Conservation (phyloP, 805 yeast species). For the Starmerella sp. region DNA sequence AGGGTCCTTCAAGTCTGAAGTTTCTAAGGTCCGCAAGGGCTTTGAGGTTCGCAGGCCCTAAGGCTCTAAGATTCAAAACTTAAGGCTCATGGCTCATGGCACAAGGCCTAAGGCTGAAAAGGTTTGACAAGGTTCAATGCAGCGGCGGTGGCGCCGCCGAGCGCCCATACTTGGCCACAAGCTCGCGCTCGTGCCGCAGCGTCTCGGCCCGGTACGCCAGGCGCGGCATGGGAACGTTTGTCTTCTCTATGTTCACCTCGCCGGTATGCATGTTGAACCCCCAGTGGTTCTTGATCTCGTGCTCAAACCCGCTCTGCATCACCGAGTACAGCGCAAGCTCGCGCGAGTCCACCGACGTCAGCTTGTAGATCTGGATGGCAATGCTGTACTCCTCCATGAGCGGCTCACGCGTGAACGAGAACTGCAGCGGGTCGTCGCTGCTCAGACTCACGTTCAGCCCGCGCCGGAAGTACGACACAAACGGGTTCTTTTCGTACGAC, state of each 20-base stretch:
- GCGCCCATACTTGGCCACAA: slow-evolving; percentile 28
- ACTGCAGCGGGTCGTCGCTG: slow-evolving; percentile 96
- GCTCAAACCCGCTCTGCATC: slow-evolving; percentile 87
- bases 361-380: slow-evolving; percentile 93
- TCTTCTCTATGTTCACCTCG: slow-evolving; percentile 72
- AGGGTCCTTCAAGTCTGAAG: too few species aligned
- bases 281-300: slow-evolving; percentile 81
- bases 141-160: neutral
- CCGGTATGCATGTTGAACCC: slow-evolving; percentile 53
- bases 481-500: slow-evolving; percentile 95
- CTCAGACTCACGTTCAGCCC: slow-evolving; percentile 91
- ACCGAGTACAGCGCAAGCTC: slow-evolving; percentile 92
- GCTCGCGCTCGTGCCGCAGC: slow-evolving; percentile 50
- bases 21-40: too few species aligned
- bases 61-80: too few species aligned
- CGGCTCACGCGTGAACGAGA: slow-evolving; percentile 94
- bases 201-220: slow-evolving; percentile 78
- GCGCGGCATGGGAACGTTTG: slow-evolving; percentile 88
- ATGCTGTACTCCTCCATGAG: slow-evolving; percentile 95
- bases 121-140: neutral
- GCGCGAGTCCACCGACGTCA: slow-evolving; percentile 93
- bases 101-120: too few species aligned
- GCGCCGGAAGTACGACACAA: slow-evolving; percentile 77
- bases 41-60: too few species aligned
- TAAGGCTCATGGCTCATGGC: too few species aligned